Evolutionary conservation across 352 stramenopile genomes (phyloP).

Genomic region (Phytophthora litchii): DNA sequence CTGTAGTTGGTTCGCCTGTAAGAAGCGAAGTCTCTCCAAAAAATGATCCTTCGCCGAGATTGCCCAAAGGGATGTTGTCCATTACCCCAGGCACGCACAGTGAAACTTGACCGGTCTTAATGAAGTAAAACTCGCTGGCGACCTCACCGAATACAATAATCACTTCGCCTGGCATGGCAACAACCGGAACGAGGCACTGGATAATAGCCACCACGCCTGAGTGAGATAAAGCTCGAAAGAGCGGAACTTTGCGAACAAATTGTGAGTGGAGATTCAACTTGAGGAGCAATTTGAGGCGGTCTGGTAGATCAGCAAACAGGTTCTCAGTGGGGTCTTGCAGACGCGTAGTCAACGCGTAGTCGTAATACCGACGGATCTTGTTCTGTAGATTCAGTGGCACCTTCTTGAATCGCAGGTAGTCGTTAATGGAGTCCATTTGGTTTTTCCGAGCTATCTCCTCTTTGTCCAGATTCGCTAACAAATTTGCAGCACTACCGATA

Average conservation of each 20-base stretch:
- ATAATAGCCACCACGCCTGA: constrained; percentile 74
- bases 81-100: constrained; percentile 45
- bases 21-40: constrained; percentile 77
- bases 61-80: constrained; percentile 55
- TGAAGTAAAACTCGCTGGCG: constrained; percentile 77
- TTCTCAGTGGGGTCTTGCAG: constrained; percentile 62
- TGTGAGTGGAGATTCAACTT: constrained; percentile 69
- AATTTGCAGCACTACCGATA: constrained; percentile 76
- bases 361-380: constrained; percentile 78
- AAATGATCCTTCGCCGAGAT: constrained; percentile 75
- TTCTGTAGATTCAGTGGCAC: constrained; percentile 66
- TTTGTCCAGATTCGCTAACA: constrained; percentile 80
- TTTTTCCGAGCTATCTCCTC: constrained; percentile 76
- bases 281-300: constrained; percentile 70
- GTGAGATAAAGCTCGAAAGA: constrained; percentile 76
- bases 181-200: constrained; percentile 65
- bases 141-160: constrained; percentile 70
- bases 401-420: constrained; percentile 86
- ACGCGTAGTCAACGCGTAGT: constrained; percentile 70
- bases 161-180: constrained; percentile 71
- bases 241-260: constrained; percentile 76
- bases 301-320: constrained; percentile 74
- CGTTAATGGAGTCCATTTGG: constrained; percentile 82
- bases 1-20: constrained; percentile 54
- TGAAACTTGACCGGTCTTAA: constrained; percentile 68